Evolutionary conservation across 345 rosid species (phyloP), one percentile per base, ranked within the genome.

Genomic region (Rubroshorea leprosula): DNA sequence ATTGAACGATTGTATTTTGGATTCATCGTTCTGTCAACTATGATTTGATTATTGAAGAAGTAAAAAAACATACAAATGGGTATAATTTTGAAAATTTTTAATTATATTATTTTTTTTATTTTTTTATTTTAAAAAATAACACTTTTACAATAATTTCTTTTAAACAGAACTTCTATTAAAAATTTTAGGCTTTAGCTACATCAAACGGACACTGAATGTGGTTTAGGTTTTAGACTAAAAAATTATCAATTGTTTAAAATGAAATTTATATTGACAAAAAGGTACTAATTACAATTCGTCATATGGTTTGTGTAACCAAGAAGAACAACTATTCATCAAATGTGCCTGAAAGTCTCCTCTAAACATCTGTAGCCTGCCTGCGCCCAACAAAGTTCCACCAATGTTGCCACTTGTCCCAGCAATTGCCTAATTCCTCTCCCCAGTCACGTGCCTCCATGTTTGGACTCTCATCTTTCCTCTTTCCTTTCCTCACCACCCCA

Each of bases 221-320:
- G n/a, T n/a, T n/a, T n/a, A n/a, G n/a, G n/a, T 18, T 17, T 3
- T 1, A 4, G 23, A 26, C 57, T 9, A 4, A 29, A 14, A 12
- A 23, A 23, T 54, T 13, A 4, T 12, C 22, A 6, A 39, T 23
- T 53, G 16, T 5, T 39, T 19, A 13, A n/a, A 21, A 24, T 51
- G 17, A 50, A 61, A 26, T 31, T 38, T 38, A n/a, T 70, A 67
- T 50, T 61, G 39, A 68, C 69, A 62, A 46, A 27, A 43, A 25
- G 18, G 47, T 1, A 39, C 3, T 64, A 65, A 68, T 62, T 71
- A 68, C 74, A 71, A 38, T 49, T 73, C 67, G 57, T 43, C 66
- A 68, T 51, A 61, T 51, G 27, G 44, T 1, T 20, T 18, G 43
- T 8, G 38, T 52, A 57, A 29, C 20, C 6, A 25, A 35, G 18